Percentiles rank a stretch among this genome's conserved stretches.
Conservation (phyloP, 805 yeast species). For the Saccharomyces kudriavzevii region DNA sequence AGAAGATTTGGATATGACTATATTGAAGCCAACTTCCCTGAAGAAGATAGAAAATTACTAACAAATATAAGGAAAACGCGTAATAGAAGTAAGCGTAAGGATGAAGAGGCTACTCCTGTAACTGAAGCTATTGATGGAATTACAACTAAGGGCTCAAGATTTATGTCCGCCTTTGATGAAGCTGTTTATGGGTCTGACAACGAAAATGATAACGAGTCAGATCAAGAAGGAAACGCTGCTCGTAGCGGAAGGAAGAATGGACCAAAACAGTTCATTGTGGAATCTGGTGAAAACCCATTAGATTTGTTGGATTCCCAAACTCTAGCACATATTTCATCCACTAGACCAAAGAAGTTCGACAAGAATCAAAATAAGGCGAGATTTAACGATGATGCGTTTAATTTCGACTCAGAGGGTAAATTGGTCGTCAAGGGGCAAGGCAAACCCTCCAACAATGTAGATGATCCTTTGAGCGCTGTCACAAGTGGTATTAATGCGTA, state of each 20-base stretch:
- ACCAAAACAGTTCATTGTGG: slow-evolving; percentile 62
- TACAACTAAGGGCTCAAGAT: slow-evolving; percentile 38
- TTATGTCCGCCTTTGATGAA: slow-evolving; percentile 84
- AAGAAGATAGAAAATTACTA: slow-evolving; percentile 75
- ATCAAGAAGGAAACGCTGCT: slow-evolving; percentile 29
- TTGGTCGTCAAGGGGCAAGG: slow-evolving; percentile 30
- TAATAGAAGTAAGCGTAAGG: slow-evolving; percentile 73
- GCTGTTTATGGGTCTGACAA: slow-evolving; percentile 76
- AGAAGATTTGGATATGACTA: slow-evolving; percentile 85
- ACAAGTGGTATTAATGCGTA: slow-evolving; percentile 78
- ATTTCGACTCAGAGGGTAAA: slow-evolving; percentile 31
- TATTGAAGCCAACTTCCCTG: slow-evolving; percentile 81
- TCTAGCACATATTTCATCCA: slow-evolving; percentile 78
- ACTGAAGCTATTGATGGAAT: slow-evolving; percentile 10
- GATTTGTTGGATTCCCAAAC: slow-evolving; percentile 83
- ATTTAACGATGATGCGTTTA: slow-evolving; percentile 24
- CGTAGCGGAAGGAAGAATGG: slow-evolving; percentile 14
- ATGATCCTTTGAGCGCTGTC: slow-evolving; percentile 41
- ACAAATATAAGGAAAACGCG: slow-evolving; percentile 79
- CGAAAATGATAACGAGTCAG: slow-evolving; percentile 47
- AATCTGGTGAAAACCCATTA: slow-evolving; percentile 69
- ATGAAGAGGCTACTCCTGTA: slow-evolving; percentile 12
- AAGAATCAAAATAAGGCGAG: slow-evolving; percentile 33
- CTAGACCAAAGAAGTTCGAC: slow-evolving; percentile 60
- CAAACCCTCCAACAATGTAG: slow-evolving; percentile 27